Evolutionary conservation across 495 filamentous ascomycete species (phyloP), one percentile per base, ranked within the genome.

Genomic region (Cudoniella acicularis): DNA sequence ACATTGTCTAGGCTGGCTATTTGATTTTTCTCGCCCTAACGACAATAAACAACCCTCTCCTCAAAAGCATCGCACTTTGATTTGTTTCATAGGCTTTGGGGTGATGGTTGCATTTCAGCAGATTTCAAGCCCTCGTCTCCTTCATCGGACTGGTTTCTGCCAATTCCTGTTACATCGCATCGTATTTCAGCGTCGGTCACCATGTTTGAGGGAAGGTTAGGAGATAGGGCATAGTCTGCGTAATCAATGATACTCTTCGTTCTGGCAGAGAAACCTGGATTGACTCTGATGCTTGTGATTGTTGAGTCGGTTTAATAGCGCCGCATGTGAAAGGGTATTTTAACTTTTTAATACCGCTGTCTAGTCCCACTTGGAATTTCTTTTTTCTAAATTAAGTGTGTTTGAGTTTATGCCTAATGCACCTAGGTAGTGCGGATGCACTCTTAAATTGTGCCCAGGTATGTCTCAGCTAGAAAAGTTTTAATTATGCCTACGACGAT

Each of bases 221-320:
- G 27, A 43, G n/a, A 16, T 49, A 25, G 49, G 54, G 60, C 57
- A 63, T 58, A 57, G 52, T 52, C 45, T 56, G 51, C 56, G 47
- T 63, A 63, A 63, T 63, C 41, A 62, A 65, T 62, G 59, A 62
- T 58, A 65, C 63, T 57, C 41, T n/a, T 49, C 49, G 11, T 42
- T 26, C n/a, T 26, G 11, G 25, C 27, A 54, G 26, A 61, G 27
- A 25, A 36, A 40, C 36, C 13, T 25, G 20, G 23, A 18, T 4
- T 55, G 10, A 23, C 30, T 23, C 30, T 36, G 6, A 36, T 36
- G 30, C 13, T 36, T 36, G 13, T 36, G 30, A 13, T n/a, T n/a
- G n/a, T n/a, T n/a, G n/a, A n/a, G n/a, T n/a, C n/a, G 36, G 36
- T 41, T 41, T 41, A 41, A 41, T 9, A n/a, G n/a, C n/a, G n/a